Evolutionary conservation across 306 rosid genomes (phyloP).

Genomic region (Pterocarpus santalinus): DNA sequence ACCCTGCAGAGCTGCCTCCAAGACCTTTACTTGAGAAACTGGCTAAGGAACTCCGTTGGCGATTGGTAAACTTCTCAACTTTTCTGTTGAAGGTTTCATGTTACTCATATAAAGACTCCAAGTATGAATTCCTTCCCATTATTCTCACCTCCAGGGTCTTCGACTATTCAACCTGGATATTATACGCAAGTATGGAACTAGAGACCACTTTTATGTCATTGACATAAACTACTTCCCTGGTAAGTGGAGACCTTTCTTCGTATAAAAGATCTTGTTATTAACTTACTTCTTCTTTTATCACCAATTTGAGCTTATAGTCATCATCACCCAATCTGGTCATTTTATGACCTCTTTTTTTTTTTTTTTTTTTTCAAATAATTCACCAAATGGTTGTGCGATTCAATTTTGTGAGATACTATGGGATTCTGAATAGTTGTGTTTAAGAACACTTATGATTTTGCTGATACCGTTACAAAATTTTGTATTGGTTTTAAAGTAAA

Average conservation of each 20-base stretch:
- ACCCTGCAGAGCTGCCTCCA: constrained; percentile 89
- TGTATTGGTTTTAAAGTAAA: constrained; percentile 4
- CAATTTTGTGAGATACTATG: neutral
- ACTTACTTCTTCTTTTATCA: neutral
- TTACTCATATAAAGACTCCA: constrained; percentile 14
- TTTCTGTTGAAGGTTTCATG: constrained; percentile 6
- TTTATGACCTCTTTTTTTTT: neutral
- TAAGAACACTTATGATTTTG: neutral
- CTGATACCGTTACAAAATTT: neutral
- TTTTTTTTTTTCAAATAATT: neutral
- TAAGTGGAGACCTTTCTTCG: constrained; percentile 38
- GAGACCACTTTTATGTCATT: constrained; percentile 81
- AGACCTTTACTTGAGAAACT: constrained; percentile 89
- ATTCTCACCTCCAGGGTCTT: constrained; percentile 66
- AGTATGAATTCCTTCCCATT: neutral
- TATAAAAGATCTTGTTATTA: constrained; percentile 8
- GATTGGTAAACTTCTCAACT: constrained; percentile 64
- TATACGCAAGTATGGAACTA: constrained; percentile 78
- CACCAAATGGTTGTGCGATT: neutral
- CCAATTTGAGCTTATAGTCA: neutral
- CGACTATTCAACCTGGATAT: constrained; percentile 89
- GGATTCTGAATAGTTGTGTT: constrained; percentile 1
- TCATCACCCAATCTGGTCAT: neutral
- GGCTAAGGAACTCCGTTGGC: constrained; percentile 80
- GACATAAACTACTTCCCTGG: constrained; percentile 98